A percentile compares a stretch with the other conserved stretches of the same genome.
These are phyloP conservation scores for Mycena polygramma DNA, from an alignment of 768 basidiomycete species.

Conservation along the genomic window DNA sequence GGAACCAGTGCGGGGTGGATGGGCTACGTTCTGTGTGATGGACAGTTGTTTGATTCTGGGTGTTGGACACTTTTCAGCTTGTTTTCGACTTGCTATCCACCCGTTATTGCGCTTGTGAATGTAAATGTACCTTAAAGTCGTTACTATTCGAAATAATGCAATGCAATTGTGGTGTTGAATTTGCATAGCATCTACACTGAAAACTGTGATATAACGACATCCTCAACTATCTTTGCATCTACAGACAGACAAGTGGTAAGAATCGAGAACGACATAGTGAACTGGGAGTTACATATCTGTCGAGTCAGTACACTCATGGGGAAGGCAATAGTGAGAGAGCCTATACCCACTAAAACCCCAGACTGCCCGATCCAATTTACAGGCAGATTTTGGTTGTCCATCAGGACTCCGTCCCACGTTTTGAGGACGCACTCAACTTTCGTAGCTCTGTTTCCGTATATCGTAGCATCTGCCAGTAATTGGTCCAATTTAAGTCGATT, in stretches of 20 bases:
- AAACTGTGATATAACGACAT: too few relatives aligned
- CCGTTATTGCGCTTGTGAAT: neutral
- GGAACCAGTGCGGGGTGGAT: too few relatives aligned
- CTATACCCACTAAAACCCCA: too few relatives aligned
- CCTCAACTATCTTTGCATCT: too few relatives aligned
- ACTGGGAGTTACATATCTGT: too few relatives aligned
- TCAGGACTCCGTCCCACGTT: conserved; percentile 1
- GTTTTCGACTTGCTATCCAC: conserved; percentile 18
- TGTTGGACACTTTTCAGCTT: conserved; percentile 10
- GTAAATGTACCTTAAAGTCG: neutral
- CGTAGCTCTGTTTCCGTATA: neutral
- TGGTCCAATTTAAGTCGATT: conserved; percentile 9
- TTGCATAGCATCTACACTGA: too few relatives aligned
- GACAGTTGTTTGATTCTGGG: neutral
- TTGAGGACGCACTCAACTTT: neutral
- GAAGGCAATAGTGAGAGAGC: too few relatives aligned
- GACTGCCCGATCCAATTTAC: too few relatives aligned
- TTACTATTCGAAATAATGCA: neutral
- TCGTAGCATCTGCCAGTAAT: neutral
- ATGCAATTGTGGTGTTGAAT: neutral
- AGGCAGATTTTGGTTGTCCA: conserved; percentile 10
- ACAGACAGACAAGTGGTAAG: too few relatives aligned
- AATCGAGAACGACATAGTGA: too few relatives aligned
- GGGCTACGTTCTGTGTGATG: neutral
- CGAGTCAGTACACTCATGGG: too few relatives aligned